Evolutionary conservation across 768 basidiomycete genomes (phyloP).

Genomic region (Pisolithus orientalis): DNA sequence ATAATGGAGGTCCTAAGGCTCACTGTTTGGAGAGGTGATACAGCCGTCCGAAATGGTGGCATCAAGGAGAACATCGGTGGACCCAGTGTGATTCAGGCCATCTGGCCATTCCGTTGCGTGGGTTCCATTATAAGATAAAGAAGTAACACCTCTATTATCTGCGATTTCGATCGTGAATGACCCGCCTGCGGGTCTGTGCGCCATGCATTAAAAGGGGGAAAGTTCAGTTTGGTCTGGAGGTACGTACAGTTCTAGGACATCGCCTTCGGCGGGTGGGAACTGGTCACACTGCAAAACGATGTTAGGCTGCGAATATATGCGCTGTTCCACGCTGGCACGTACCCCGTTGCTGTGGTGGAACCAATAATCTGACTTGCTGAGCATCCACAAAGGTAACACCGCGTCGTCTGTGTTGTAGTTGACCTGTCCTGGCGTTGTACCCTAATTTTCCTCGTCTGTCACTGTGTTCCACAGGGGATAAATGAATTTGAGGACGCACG

Average conservation of each 20-base stretch:
- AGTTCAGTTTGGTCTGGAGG: not conserved
- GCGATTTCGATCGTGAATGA: slow-evolving; percentile 45
- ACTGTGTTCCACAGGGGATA: not conserved
- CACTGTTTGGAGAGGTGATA: slow-evolving; percentile 45
- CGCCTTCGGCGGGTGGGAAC: slow-evolving; percentile 37
- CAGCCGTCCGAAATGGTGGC: slow-evolving; percentile 21
- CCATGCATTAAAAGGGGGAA: not conserved
- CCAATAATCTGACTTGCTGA: slow-evolving; percentile 39
- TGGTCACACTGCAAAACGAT: slow-evolving; percentile 32
- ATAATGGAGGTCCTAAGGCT: slow-evolving; percentile 12
- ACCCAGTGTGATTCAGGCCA: slow-evolving; percentile 38
- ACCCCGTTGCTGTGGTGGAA: slow-evolving; percentile 13
- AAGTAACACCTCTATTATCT: slow-evolving; percentile 42
- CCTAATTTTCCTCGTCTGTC: slow-evolving; percentile 15
- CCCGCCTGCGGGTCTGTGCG: slow-evolving; percentile 40
- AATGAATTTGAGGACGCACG: slow-evolving; percentile 16
- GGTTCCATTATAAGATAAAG: slow-evolving; percentile 36
- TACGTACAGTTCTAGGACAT: slow-evolving; percentile 38
- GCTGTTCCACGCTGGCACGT: not conserved
- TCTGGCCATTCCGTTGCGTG: slow-evolving; percentile 41
- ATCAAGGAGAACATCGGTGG: slow-evolving; percentile 18
- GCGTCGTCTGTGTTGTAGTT: slow-evolving; percentile 35
- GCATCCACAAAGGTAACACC: slow-evolving; percentile 39
- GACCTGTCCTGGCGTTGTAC: slow-evolving; percentile 16
- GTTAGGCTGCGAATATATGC: not conserved